Base-by-base conservation (phyloP, 2,329 filamentous ascomycete genomes). In the Huntiella decipiens region DNA sequence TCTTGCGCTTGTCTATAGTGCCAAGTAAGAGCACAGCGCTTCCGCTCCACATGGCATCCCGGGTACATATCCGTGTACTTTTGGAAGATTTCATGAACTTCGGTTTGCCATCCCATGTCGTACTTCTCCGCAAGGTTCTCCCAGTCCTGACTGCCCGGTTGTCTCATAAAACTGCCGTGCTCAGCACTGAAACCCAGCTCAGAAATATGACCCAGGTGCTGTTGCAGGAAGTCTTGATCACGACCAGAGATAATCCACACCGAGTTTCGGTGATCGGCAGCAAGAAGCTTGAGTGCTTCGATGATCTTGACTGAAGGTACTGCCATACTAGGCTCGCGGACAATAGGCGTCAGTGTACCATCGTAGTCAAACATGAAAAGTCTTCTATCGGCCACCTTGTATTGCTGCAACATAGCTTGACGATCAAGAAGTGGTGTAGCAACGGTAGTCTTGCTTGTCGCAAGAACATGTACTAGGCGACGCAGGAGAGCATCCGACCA, bases 291-390 rank as follows among this genome's bases (percentile, higher is more conserved):
- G 49, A 98, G 68, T 1, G 81, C 87, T 28, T 78, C 74, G 42
- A 93, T 78, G 16, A 95, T 74, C 16, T 79, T 76, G 54, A 86
- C 79, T 1, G 87, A 88, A 0, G 91, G 91, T 35, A 95, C 78
- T 3, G 91, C 91, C 4, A 85, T 79, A 53, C 81, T 79, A 1
- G 91, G 91, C 56, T 96, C 86, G 54, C 82, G 80, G 46, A 96
- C 91, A 55, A 98, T 96, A 0, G 87, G 84, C 3, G 91, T 96
- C 46, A 98, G 71, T 0, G 91, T 98, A 41, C 91, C 91, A 59
- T 98, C 91, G 56, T 98, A 98, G 63, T 98, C 91, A 58, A 96
- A 95, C 83, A 98, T 88, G 66, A 96, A 94, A 3, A 98, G 68
- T 8, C 91, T 77, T 62, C 82, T 84, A 51, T 73, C 73, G 3